Percentiles rank a stretch among this genome's conserved stretches.
These are phyloP conservation scores for Eurotiales sp. DNA, from an alignment of 2,329 filamentous ascomycete species.

Conservation along the genomic window DNA sequence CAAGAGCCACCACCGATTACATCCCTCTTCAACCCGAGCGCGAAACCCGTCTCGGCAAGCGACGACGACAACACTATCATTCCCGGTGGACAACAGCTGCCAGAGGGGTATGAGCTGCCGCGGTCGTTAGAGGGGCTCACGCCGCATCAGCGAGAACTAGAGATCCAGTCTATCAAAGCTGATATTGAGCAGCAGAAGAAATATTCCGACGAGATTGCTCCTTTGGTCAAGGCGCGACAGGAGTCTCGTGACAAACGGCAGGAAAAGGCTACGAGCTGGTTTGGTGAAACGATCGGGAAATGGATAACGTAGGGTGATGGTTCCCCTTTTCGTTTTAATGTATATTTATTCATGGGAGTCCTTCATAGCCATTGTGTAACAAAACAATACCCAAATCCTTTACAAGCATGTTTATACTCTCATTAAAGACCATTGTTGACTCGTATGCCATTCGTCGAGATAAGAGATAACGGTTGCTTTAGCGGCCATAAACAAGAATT, in stretches of 20 bases:
- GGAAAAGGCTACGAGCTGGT: slow-evolving; percentile 39
- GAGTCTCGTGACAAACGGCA: slow-evolving; percentile 34
- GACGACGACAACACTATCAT: slow-evolving; percentile 26
- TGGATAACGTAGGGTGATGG: slow-evolving; percentile 31
- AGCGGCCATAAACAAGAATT: too few relatives aligned
- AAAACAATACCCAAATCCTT: too few relatives aligned
- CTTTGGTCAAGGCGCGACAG: slow-evolving; percentile 35
- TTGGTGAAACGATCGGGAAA: slow-evolving; percentile 42
- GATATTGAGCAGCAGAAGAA: slow-evolving; percentile 34
- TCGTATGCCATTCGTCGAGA: too few relatives aligned
- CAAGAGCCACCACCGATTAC: slow-evolving; percentile 40
- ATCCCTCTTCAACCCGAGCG: slow-evolving; percentile 42
- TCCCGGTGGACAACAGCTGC: slow-evolving; percentile 34
- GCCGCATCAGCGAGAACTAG: slow-evolving; percentile 45
- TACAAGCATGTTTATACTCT: too few relatives aligned
- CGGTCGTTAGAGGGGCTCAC: slow-evolving; percentile 40
- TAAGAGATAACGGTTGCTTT: too few relatives aligned
- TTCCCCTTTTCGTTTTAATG: neutral
- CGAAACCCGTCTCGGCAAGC: slow-evolving; percentile 17
- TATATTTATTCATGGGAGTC: too few relatives aligned
- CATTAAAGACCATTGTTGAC: too few relatives aligned
- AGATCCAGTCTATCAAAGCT: slow-evolving; percentile 37
- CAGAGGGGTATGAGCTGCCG: slow-evolving; percentile 31
- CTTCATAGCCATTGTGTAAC: too few relatives aligned
- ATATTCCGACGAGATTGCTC: slow-evolving; percentile 34